A percentile compares a stretch with the other conserved stretches of the same genome.
These are phyloP conservation scores for Neurospora tetrasperma DNA, from an alignment of 495 filamentous ascomycete species.

Conservation along the genomic window DNA sequence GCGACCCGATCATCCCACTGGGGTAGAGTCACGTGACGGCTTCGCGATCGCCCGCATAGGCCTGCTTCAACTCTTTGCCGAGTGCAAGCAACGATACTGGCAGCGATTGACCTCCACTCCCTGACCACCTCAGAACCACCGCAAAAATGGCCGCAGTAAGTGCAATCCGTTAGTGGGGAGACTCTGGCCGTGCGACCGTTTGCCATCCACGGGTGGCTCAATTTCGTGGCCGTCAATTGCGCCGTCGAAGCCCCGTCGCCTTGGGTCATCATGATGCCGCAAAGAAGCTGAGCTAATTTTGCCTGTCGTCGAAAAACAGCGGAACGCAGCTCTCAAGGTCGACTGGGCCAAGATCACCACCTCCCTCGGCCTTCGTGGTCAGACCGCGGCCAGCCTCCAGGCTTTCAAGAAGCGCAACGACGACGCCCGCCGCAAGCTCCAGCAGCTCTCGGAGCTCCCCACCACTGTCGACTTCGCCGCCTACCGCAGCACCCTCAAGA, in stretches of 20 bases:
- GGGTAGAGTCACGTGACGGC: slow-evolving; percentile 19
- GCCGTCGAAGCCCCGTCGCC: neutral
- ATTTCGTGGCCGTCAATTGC: slow-evolving; percentile 6
- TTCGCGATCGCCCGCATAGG: slow-evolving; percentile 5
- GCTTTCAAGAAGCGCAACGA: slow-evolving; percentile 99
- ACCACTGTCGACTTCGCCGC: slow-evolving; percentile 82
- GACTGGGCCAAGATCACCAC: slow-evolving; percentile 90
- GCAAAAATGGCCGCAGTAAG: slow-evolving; percentile 86
- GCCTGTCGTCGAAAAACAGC: slow-evolving; percentile 43
- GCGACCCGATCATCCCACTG: neutral
- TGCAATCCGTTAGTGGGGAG: slow-evolving; percentile 27
- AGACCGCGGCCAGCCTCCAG: slow-evolving; percentile 79
- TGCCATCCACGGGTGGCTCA: neutral
- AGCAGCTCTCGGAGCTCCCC: slow-evolving; percentile 63
- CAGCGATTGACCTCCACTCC: slow-evolving; percentile 37
- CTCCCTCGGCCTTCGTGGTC: slow-evolving; percentile 91
- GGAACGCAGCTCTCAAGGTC: slow-evolving; percentile 97
- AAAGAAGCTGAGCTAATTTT: slow-evolving; percentile 41
- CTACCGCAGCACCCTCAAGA: slow-evolving; percentile 89
- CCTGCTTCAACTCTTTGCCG: slow-evolving; percentile 21
- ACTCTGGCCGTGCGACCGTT: neutral
- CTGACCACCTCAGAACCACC: slow-evolving; percentile 35
- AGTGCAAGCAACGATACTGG: slow-evolving; percentile 21
- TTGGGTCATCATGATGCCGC: neutral
- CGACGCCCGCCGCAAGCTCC: slow-evolving; percentile 88